These are phyloP conservation scores for Mycena vulgaris DNA, from an alignment of 768 basidiomycete species.

Conservation along the genomic window DNA sequence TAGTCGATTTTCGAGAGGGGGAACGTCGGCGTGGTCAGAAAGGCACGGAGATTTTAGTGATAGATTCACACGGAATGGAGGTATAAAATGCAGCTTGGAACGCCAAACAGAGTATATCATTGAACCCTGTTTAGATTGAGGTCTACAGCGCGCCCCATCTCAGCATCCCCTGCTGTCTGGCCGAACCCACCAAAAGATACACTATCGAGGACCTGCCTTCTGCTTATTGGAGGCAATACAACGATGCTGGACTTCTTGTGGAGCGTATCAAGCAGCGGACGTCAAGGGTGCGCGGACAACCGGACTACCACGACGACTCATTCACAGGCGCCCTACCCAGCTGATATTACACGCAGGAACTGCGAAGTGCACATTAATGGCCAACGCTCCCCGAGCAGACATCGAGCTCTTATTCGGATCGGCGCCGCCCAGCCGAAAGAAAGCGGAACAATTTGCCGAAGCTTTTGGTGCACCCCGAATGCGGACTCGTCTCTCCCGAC, in stretches of 20 bases:
- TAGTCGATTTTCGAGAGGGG: conserved; percentile 72
- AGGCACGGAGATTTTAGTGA: conserved; percentile 62
- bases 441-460: not conserved
- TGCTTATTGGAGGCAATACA: conserved; percentile 61
- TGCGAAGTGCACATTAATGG: conserved; percentile 66
- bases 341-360: conserved; percentile 57
- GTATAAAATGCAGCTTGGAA: too few species aligned
- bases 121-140: conserved; percentile 53
- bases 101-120: conserved; percentile 1
- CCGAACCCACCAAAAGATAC: conserved; percentile 57
- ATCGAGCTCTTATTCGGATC: conserved; percentile 58
- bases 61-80: conserved; percentile 56
- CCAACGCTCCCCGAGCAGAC: conserved; percentile 64
- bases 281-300: conserved; percentile 58
- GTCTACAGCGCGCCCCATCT: conserved; percentile 66
- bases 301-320: not conserved
- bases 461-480: conserved; percentile 41
- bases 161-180: conserved; percentile 64
- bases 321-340: conserved; percentile 44
- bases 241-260: conserved; percentile 60
- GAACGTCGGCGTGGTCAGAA: conserved; percentile 62
- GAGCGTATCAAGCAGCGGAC: conserved; percentile 67
- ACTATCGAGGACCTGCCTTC: conserved; percentile 55
- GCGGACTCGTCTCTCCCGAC: conserved; percentile 57
- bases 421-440: conserved; percentile 26